Evolutionary conservation across 2,329 filamentous ascomycete species (phyloP).

Genomic region (Diplodia mutila): DNA sequence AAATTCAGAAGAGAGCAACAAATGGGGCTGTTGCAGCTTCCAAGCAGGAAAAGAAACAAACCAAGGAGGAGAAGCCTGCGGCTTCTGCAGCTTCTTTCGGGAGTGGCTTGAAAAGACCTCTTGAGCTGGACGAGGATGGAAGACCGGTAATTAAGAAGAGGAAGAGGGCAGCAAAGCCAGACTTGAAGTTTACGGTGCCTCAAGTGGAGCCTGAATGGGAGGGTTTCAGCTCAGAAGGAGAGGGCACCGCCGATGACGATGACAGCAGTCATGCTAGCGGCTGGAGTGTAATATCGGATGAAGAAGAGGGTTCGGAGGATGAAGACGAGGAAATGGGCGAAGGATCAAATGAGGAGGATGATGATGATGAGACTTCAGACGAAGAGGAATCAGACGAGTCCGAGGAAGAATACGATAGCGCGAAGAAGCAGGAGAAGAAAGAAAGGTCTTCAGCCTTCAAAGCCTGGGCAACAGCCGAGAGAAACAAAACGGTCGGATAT

Average conservation of each 20-base stretch:
- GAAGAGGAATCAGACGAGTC: constrained; percentile 34
- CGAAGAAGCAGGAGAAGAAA: constrained; percentile 45
- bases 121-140: constrained; percentile 79
- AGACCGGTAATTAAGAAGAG: constrained; percentile 81
- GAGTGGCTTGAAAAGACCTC: constrained; percentile 81
- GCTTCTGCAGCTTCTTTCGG: constrained; percentile 50
- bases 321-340: constrained; percentile 43
- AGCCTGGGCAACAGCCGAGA: constrained; percentile 83
- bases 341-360: constrained; percentile 31
- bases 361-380: constrained; percentile 39
- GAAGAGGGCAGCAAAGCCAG: constrained; percentile 57
- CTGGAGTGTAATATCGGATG: constrained; percentile 13
- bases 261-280: constrained; percentile 2
- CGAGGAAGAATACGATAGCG: constrained; percentile 39
- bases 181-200: constrained; percentile 46
- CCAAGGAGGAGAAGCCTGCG: background rate
- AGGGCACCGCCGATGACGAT: constrained; percentile 37
- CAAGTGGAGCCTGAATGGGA: constrained; percentile 63
- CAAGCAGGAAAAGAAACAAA: background rate
- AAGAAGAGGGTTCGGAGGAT: constrained; percentile 40
- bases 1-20: background rate
- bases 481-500: constrained; percentile 81
- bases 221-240: constrained; percentile 58
- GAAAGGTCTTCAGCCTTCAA: constrained; percentile 76
- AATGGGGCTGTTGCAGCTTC: background rate